Evolutionary conservation across 2,329 filamentous ascomycete genomes (phyloP), one percentile per base, ranked within the genome.

Genomic region (Hirsutella thompsonii): DNA sequence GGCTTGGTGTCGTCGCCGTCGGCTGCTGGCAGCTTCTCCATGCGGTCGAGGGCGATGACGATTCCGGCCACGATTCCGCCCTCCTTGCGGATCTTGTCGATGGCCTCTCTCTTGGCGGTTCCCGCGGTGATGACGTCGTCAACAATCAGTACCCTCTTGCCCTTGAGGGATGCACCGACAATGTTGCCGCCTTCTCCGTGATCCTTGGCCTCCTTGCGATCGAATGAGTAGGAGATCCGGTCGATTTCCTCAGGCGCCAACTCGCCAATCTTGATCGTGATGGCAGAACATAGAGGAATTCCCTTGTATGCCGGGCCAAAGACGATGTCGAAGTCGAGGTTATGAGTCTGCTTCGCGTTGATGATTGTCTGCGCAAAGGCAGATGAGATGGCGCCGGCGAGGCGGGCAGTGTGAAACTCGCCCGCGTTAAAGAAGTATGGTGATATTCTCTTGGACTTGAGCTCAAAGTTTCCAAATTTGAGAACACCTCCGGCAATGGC

Each of bases 361-460:
- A 69, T 64, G 52, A 82, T 76, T 42, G 76, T 71, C 49, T 72
- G 63, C 35, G 90, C 90, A 62, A 90, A 96, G 44, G 90, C 88
- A 33, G 78, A 74, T 40, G 83, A 76, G 51, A 94, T 84, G 42
- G 87, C 78, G 47, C 74, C 75, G 47, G 93, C 77, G 23, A 94
- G 76, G 46, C 80, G 73, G 19, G 82, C 83, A 40, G 80, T 81
- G 70, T 92, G 87, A 65, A 96, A 93, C 54, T 85, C 78, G 45
- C 89, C 88, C 37, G 89, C 88, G 63, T 94, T 95, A 79, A 96
- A 94, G 72, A 96, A 96, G 74, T 96, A 96, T 34, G 92, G 92
- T 11, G 88, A 94, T 53, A 71, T 72, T 55, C 90, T 85, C 64
- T 86, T 85, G 41, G 89, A 95, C 68, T 98, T 98, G 57, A 98